Conservation (phyloP, 192 early-diverging fungal species). For the Backusella psychrophila region DNA sequence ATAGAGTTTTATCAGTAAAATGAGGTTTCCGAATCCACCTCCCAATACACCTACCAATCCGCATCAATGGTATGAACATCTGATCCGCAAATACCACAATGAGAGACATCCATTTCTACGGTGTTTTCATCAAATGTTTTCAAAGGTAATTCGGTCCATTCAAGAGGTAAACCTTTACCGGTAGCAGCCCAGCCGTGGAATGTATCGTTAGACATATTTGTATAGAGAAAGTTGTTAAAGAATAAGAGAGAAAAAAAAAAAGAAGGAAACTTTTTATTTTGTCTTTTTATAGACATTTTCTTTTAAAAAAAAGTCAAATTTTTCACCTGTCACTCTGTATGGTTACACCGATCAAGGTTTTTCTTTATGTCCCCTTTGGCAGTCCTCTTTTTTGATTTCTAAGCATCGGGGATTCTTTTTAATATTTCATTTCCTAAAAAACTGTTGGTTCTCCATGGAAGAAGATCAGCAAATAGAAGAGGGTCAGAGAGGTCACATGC, state of each 20-base stretch:
- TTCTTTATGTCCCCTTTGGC: background rate
- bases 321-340: background rate
- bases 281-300: background rate
- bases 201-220: slow-evolving; percentile 20
- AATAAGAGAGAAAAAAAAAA: background rate
- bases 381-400: background rate
- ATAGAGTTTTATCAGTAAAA: too few species aligned
- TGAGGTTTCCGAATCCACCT: too few species aligned
- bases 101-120: slow-evolving; percentile 47
- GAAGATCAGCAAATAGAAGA: too few species aligned
- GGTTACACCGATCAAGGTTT: background rate
- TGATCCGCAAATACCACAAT: slow-evolving; percentile 77
- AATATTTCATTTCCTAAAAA: too few species aligned
- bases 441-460: too few species aligned
- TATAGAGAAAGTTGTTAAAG: background rate
- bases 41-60: slow-evolving; percentile 19
- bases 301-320: background rate
- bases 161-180: slow-evolving; percentile 28
- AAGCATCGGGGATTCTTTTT: background rate
- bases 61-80: slow-evolving; percentile 69
- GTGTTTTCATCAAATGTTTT: slow-evolving; percentile 39
- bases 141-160: slow-evolving; percentile 26
- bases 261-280: background rate
- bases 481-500: too few species aligned
- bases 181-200: slow-evolving; percentile 26